These are phyloP conservation scores for Grammothele lineata DNA, from an alignment of 768 basidiomycete genomes.

Conservation along the genomic window DNA sequence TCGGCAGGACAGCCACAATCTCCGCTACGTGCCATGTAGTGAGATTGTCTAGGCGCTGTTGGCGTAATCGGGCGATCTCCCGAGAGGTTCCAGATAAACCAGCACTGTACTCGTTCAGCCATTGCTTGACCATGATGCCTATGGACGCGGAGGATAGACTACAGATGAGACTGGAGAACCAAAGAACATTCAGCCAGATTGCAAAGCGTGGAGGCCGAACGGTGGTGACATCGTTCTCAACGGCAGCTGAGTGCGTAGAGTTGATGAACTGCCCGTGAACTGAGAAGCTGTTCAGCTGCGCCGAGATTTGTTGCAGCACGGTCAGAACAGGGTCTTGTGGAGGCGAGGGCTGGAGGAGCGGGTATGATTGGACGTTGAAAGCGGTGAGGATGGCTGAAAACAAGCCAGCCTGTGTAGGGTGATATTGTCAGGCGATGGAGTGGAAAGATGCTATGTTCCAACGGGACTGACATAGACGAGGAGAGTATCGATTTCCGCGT, in stretches of 20 bases:
- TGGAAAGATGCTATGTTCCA: too few relatives aligned
- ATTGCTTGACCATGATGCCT: conserved; percentile 25
- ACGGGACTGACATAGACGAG: background rate
- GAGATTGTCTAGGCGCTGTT: conserved; percentile 18
- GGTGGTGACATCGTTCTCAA: background rate
- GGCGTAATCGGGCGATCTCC: conserved; percentile 15
- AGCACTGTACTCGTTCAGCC: conserved; percentile 14
- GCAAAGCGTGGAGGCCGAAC: too few relatives aligned
- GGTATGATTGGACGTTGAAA: conserved; percentile 7
- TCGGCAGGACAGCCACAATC: conserved; percentile 11
- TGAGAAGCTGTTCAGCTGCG: background rate
- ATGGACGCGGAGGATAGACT: conserved; percentile 21
- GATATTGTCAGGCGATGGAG: too few relatives aligned
- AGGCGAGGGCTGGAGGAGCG: conserved; percentile 4
- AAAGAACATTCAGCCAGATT: conserved; percentile 20
- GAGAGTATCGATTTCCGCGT: background rate
- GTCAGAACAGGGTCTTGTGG: conserved; percentile 14
- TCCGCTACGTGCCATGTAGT: conserved; percentile 15
- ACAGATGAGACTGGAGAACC: conserved; percentile 21
- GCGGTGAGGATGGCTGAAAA: conserved; percentile 22
- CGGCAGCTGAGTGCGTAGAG: background rate
- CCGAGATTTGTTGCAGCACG: background rate
- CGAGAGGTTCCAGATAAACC: conserved; percentile 14
- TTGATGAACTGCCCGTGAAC: background rate
- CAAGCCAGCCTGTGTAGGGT: conserved; percentile 17